These are phyloP conservation scores for Yamadazyma oceani DNA, from an alignment of 1,139 yeast species.

Conservation along the genomic window DNA sequence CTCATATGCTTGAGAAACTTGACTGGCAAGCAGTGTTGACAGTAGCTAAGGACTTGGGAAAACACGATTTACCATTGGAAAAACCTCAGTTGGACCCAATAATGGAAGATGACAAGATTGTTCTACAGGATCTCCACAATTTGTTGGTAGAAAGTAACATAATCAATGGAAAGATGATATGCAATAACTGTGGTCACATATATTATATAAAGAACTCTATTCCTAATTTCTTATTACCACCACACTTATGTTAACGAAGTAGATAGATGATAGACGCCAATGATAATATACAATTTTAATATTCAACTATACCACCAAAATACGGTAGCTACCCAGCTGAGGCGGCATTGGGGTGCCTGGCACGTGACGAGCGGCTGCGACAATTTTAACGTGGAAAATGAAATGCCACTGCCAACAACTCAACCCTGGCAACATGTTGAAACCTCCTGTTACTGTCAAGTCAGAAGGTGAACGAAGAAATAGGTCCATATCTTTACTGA, in stretches of 20 bases:
- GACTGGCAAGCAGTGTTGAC: slow-evolving; percentile 83
- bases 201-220: slow-evolving; percentile 90
- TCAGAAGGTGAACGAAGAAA: slow-evolving; percentile 10
- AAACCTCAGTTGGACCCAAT: slow-evolving; percentile 65
- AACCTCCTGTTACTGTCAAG: slow-evolving; percentile 15
- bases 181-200: slow-evolving; percentile 82
- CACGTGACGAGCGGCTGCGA: slow-evolving; percentile 1
- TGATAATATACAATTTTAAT: too few species aligned
- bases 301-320: too few species aligned
- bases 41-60: slow-evolving; percentile 79
- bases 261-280: neutral
- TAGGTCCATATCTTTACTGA: slow-evolving; percentile 15
- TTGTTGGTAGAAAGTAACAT: slow-evolving; percentile 84
- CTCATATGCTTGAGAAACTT: slow-evolving; percentile 74
- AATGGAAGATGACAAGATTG: slow-evolving; percentile 58
- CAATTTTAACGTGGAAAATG: neutral
- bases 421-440: slow-evolving; percentile 2
- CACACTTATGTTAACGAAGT: slow-evolving; percentile 55
- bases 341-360: too few species aligned
- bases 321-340: too few species aligned
- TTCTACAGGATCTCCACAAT: slow-evolving; percentile 73
- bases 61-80: slow-evolving; percentile 57
- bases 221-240: slow-evolving; percentile 92
- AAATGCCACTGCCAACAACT: slow-evolving; percentile 1
- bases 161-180: slow-evolving; percentile 83